Evolutionary conservation across 805 yeast species (phyloP), one percentile per base, ranked within the genome.

Genomic region (Teunomyces panamensis): DNA sequence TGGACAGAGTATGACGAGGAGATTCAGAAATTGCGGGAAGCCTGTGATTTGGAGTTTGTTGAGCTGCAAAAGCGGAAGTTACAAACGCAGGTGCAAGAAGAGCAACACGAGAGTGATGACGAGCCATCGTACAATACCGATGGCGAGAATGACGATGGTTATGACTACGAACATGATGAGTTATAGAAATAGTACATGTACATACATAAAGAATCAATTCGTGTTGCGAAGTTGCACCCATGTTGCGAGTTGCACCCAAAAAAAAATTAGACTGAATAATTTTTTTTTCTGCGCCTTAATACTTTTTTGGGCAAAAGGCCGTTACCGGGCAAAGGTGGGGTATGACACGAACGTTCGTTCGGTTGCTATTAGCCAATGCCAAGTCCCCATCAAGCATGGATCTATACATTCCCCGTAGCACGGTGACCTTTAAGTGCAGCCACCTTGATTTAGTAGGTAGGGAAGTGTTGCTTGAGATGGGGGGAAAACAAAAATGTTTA

Each of bases 1-100:
- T 89, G 96, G 96, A 66, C 65, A 0, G 71, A 55, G 11, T 87
- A 86, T 58, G 90, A 87, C 54, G 58, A 75, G 36, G 83, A 78
- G 53, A 77, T 87, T 17, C 54, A 67, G 1, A 49, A 50, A 26
- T 49, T 61, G 44, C 69, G 54, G 46, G 54, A 10, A 9, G 17
- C 45, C 14, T 26, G 41, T 10, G 36, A 26, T n/a, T 20, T 30
- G 35, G 35, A 33, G 7, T 32, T n/a, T 34, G 13, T 34, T 17
- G 41, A 36, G 14, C 30, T 13, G 34, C 35, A 44, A 27, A 39
- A 45, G 24, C 51, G 47, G 10, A 44, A 36, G 33, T 35, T 42
- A 16, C 10, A 14, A 13, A 20, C 17, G 32, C 24, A 26, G 35
- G 27, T 17, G 32, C 24, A 17, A 39, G 33, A 33, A 9, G 26